A percentile compares a stretch with the other conserved stretches of the same genome.
Evolutionary conservation across 345 rosid species (phyloP).

Genomic region (Kandelia obovata): DNA sequence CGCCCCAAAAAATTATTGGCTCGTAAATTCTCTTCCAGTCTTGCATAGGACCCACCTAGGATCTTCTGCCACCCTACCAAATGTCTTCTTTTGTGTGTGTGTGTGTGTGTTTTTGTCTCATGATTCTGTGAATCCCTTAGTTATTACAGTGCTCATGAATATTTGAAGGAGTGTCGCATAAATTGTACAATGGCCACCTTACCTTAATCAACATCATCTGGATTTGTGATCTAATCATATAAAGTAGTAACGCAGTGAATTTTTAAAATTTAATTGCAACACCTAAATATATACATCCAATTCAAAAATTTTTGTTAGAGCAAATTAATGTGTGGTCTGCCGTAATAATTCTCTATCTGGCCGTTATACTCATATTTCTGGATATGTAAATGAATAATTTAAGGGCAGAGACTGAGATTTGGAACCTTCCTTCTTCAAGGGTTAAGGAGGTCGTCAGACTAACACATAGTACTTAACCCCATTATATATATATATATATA

Average conservation of each 20-base stretch:
- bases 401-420: background rate
- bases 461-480: background rate
- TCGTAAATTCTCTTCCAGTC: background rate
- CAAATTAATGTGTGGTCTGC: too few relatives aligned
- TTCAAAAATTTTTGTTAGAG: too few relatives aligned
- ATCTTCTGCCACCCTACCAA: background rate
- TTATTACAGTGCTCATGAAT: slow-evolving; percentile 7
- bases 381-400: too few relatives aligned
- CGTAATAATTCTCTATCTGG: too few relatives aligned
- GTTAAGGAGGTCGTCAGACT: too few relatives aligned
- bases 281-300: too few relatives aligned
- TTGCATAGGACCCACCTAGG: slow-evolving; percentile 13
- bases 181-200: too few relatives aligned
- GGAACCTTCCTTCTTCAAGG: background rate
- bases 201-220: too few relatives aligned
- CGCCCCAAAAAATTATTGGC: background rate
- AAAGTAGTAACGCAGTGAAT: background rate
- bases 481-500: too few relatives aligned
- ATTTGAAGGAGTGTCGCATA: too few relatives aligned
- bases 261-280: too few relatives aligned
- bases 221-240: background rate
- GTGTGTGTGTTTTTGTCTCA: background rate
- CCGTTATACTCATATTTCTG: background rate
- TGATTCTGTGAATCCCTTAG: slow-evolving; percentile 13
- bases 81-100: background rate